Conservation (phyloP, 192 early-diverging fungal species). For the Entomortierella parvispora region DNA sequence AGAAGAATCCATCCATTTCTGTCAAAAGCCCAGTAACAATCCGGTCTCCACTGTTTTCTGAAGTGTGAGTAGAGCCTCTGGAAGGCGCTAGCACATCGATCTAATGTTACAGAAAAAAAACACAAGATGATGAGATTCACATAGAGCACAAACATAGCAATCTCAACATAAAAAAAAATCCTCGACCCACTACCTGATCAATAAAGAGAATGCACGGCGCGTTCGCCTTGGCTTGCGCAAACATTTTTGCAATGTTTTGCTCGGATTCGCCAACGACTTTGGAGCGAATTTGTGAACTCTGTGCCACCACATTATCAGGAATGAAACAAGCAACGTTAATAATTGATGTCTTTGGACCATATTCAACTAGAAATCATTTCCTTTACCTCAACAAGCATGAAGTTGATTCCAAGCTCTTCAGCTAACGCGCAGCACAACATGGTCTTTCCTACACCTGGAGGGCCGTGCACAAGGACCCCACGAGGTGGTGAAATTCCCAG, state of each 20-base stretch:
- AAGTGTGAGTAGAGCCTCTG: constrained; percentile 73
- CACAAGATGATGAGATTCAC: neutral
- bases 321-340: neutral
- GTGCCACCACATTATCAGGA: neutral
- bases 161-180: neutral
- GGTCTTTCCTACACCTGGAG: constrained; percentile 92
- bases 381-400: constrained; percentile 82
- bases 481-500: constrained; percentile 77
- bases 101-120: constrained; percentile 41
- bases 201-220: constrained; percentile 93
- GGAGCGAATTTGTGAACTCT: constrained; percentile 86
- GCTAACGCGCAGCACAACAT: constrained; percentile 87
- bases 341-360: too few species aligned
- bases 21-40: constrained; percentile 89
- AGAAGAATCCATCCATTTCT: constrained; percentile 82
- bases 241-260: constrained; percentile 82
- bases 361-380: too few species aligned
- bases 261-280: constrained; percentile 97
- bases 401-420: constrained; percentile 80
- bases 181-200: constrained; percentile 74
- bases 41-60: constrained; percentile 86
- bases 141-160: neutral
- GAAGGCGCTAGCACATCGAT: constrained; percentile 84
- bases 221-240: constrained; percentile 82
- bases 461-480: constrained; percentile 89